Base-by-base conservation (phyloP, 371 early-diverging fungal species). In the Capillidium heterosporum region DNA sequence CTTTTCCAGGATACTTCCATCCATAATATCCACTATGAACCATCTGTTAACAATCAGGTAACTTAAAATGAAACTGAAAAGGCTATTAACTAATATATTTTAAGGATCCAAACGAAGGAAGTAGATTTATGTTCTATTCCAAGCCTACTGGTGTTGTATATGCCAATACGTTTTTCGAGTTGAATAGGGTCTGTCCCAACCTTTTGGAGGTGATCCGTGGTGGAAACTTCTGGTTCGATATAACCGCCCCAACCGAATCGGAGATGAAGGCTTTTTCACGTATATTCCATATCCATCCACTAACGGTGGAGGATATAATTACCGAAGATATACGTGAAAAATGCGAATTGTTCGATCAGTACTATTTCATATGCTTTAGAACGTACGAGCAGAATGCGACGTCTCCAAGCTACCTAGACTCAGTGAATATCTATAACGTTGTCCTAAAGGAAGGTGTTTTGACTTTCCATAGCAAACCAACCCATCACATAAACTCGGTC, bases 281-380 rank as follows among this genome's bases (percentile, higher is more conserved):
- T 67, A 70, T 13, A 3, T 84, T 85, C 49, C 69, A 68, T 56
- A 80, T 95, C 31, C 95, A 95, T 61, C 91, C 95, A 23, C 65
- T 95, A 46, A 92, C 93, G 0, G 75, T 76, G 24, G 93, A 95
- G 68, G 95, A 92, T 59, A 87, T 95, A 56, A 76, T 79, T 60
- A 86, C 84, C 53, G 82, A 91, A 61, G 94, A 94, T 46, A 78
- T 76, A 31, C 75, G 94, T 2, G 94, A 93, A 64, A 95, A 95
- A 62, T 89, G 89, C 62, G 94, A 94, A 63, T 75, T 85, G 17
- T 92, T 89, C 57, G 67, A 77, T 21, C 82, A 82, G 56, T 95
- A 95, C 69, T 87, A 88, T 60, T 94, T 94, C 72, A 75, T 92
- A 31, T 80, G 84, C 61, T 86, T 91, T 64, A 74, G 88, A 57